Base-by-base conservation (phyloP, 495 filamentous ascomycete genomes). In the Annulohypoxylon moriforme region DNA sequence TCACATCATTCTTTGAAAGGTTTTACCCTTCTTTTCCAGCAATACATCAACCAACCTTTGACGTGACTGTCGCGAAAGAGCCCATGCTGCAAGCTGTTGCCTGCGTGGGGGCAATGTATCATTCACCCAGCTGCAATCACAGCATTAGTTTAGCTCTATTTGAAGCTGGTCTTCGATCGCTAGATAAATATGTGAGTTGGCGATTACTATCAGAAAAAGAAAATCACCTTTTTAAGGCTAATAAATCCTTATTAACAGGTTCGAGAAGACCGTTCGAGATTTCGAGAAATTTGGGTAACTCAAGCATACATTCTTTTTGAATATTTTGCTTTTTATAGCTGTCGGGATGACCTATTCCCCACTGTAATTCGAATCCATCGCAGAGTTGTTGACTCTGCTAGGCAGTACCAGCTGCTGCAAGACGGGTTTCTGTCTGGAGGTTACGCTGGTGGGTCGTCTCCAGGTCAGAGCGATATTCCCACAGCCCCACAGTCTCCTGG, bases 181-280 rank as follows among this genome's bases (percentile, higher is more conserved):
- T 50, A 2, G 46, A 50, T 22, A 50, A 50, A 50, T 50, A 50
- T 25, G 46, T 50, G n/a, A n/a, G n/a, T n/a, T n/a, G n/a, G n/a
- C n/a, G n/a, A n/a, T n/a, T n/a, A n/a, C n/a, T n/a, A n/a, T n/a
- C n/a, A n/a, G n/a, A n/a, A n/a, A n/a, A n/a, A n/a, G n/a, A n/a
- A 50, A 50, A 10, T 33, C 31, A 33, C 6, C 31, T 33, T 7
- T 10, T 33, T 6, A 33, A 7, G 31, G 0, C 31, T 6, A 33
- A 33, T 7, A 33, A 33, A 33, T 0, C n/a, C 31, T 6, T 10
- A 0, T 33, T 33, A 33, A 33, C 2, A 50, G 46, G 18, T 50
- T 25, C 46, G 46, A 22, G 46, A 50, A 25, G 46, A 50, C 18
- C 46, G 46, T 22, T 50, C 46, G 46, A 50, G 46, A 5, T 50